Percentiles rank a stretch among this genome's conserved stretches.
Conservation (phyloP, 164 flowering plant genomes). For the Akebia trifoliata region DNA sequence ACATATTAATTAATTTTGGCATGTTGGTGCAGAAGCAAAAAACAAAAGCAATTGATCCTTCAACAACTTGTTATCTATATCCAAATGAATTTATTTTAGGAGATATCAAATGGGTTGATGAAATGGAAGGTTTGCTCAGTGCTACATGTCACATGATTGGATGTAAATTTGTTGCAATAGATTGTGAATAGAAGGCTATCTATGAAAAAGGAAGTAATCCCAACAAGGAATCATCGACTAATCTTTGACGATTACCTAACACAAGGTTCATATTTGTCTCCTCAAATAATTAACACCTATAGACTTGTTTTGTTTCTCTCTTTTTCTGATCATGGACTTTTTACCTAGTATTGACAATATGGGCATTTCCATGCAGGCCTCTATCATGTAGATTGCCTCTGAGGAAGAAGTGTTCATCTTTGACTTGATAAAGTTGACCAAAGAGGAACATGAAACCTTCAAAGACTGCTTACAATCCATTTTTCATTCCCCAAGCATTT, state of each 20-base stretch:
- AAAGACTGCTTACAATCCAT: conserved; percentile 61
- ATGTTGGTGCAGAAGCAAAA: too few species aligned
- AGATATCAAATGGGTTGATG: conserved; percentile 80
- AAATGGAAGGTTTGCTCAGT: conserved; percentile 39
- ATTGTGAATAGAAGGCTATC: conserved; percentile 98
- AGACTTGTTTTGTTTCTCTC: too few species aligned
- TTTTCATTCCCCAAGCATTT: conserved; percentile 64
- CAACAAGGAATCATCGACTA: conserved; percentile 88
- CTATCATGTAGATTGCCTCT: conserved; percentile 93
- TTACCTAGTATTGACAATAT: too few species aligned
- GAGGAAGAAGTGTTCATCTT: conserved; percentile 66
- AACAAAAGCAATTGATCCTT: conserved; percentile 27
- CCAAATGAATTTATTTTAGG: conserved; percentile 54
- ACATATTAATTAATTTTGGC: conserved; percentile 6
- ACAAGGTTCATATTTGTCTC: not conserved
- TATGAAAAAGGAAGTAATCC: too few species aligned
- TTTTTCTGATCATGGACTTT: too few species aligned
- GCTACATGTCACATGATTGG: conserved; percentile 63
- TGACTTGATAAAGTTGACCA: conserved; percentile 71
- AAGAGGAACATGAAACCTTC: conserved; percentile 47
- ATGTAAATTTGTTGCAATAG: conserved; percentile 79
- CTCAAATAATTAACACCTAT: too few species aligned
- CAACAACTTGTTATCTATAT: conserved; percentile 37
- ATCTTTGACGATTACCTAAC: conserved; percentile 3
- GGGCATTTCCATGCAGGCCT: conserved; percentile 56